Evolutionary conservation across 345 rosid genomes (phyloP).

Genomic region (Gossypium raimondii): DNA sequence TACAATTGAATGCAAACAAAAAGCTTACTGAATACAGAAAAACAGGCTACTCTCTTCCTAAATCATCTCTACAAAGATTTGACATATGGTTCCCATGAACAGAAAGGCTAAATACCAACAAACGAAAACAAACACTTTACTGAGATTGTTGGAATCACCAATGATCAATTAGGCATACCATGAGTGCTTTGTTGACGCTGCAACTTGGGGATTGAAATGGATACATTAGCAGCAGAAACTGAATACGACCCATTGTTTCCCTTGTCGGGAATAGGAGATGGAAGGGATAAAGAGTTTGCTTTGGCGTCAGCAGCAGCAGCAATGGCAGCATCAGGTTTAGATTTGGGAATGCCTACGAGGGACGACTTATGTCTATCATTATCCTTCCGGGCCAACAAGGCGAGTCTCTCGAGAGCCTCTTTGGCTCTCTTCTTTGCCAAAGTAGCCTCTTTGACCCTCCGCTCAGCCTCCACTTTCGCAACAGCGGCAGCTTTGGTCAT

Average conservation of each 20-base stretch:
- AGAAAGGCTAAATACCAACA: background rate
- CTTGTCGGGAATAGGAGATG: slow-evolving; percentile 8
- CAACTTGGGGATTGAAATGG: slow-evolving; percentile 5
- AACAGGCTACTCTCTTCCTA: slow-evolving; percentile 15
- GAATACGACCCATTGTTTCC: slow-evolving; percentile 20
- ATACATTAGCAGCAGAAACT: slow-evolving; percentile 4
- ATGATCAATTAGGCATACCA: slow-evolving; percentile 19
- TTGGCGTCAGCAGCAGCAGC: background rate
- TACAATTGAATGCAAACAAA: slow-evolving; percentile 4
- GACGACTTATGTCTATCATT: slow-evolving; percentile 3
- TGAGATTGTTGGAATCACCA: background rate
- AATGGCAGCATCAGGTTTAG: background rate
- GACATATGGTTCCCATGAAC: slow-evolving; percentile 8
- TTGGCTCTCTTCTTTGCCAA: slow-evolving; percentile 42
- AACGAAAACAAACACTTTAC: background rate
- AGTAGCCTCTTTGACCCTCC: slow-evolving; percentile 32
- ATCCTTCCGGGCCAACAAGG: slow-evolving; percentile 24
- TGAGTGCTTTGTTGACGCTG: slow-evolving; percentile 14
- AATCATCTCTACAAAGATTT: slow-evolving; percentile 19
- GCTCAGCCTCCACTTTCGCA: slow-evolving; percentile 34
- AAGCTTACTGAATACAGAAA: slow-evolving; percentile 3
- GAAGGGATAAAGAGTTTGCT: background rate
- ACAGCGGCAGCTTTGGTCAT: slow-evolving; percentile 27
- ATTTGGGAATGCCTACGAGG: background rate
- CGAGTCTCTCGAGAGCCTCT: slow-evolving; percentile 41